Evolutionary conservation across 768 basidiomycete species (phyloP).

Genomic region (Phaeolepiota aurea): DNA sequence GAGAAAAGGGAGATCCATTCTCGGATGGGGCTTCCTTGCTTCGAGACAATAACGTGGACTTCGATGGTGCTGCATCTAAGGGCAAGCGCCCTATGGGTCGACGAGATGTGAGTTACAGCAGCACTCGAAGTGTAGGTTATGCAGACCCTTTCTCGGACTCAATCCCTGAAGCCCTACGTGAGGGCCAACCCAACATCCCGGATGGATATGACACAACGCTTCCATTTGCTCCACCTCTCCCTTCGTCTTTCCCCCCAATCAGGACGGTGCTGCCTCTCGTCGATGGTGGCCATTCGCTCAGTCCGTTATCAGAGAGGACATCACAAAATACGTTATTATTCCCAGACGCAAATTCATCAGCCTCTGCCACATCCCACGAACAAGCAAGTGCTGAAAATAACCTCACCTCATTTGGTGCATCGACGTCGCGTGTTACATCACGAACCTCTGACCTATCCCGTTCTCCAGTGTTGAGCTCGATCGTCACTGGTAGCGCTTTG

Average conservation of each 20-base stretch:
- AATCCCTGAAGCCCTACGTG: slow-evolving; percentile 25
- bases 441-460: slow-evolving; percentile 15
- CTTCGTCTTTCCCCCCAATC: slow-evolving; percentile 15
- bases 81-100: slow-evolving; percentile 15
- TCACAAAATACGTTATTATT: slow-evolving; percentile 23
- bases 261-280: slow-evolving; percentile 25
- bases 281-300: slow-evolving; percentile 22
- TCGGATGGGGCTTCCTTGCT: slow-evolving; percentile 32
- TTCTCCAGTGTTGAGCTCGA: slow-evolving; percentile 24
- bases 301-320: slow-evolving; percentile 28
- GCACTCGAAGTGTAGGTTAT: slow-evolving; percentile 32
- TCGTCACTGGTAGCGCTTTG: slow-evolving; percentile 31
- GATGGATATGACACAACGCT: slow-evolving; percentile 8
- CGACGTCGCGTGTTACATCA: slow-evolving; percentile 18
- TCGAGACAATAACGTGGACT: slow-evolving; percentile 23
- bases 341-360: slow-evolving; percentile 15
- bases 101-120: slow-evolving; percentile 30
- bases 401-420: slow-evolving; percentile 9
- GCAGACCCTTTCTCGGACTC: slow-evolving; percentile 42
- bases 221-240: slow-evolving; percentile 10
- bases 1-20: slow-evolving; percentile 45
- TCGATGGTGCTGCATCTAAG: slow-evolving; percentile 12
- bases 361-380: slow-evolving; percentile 18
- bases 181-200: slow-evolving; percentile 15
- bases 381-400: slow-evolving; percentile 18